A percentile compares a stretch with the other conserved stretches of the same genome.
Evolutionary conservation across 2,329 filamentous ascomycete genomes (phyloP).

Genomic region (Colletotrichum godetiae): DNA sequence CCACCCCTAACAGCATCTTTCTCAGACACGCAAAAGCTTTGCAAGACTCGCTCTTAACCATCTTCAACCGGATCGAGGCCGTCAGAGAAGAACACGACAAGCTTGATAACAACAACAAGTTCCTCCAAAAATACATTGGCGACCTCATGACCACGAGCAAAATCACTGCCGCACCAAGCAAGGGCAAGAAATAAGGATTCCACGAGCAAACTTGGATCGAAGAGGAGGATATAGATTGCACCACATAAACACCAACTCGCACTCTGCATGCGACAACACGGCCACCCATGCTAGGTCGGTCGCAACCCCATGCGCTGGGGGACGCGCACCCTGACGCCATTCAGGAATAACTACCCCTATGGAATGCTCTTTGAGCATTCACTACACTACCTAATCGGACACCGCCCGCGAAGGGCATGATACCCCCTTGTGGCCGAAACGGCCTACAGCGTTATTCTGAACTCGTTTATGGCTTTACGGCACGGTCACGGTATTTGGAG

Average conservation of each 20-base stretch:
- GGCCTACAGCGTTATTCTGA: constrained; percentile 31
- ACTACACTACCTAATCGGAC: constrained; percentile 32
- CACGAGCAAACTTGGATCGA: neutral
- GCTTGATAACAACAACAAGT: constrained; percentile 95
- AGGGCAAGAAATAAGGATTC: constrained; percentile 62
- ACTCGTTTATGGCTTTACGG: constrained; percentile 33
- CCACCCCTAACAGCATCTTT: neutral
- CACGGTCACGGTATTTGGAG: constrained; percentile 33
- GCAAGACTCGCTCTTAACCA: constrained; percentile 88
- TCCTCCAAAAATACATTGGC: constrained; percentile 97
- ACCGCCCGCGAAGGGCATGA: constrained; percentile 34
- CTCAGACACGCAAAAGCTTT: constrained; percentile 86
- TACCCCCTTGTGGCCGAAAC: constrained; percentile 34
- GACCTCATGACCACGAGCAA: constrained; percentile 91
- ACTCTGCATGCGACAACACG: neutral
- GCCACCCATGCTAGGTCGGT: neutral
- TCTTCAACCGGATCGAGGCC: constrained; percentile 93
- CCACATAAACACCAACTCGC: neutral
- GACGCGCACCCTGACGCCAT: neutral
- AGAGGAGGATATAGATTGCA: neutral
- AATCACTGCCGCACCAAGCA: constrained; percentile 69
- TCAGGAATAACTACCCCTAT: neutral
- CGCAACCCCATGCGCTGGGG: neutral
- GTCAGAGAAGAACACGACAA: constrained; percentile 97
- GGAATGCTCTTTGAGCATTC: constrained; percentile 4